Conservation (phyloP, 2,329 filamentous ascomycete species). For the Torrubiella hemipterigena region DNA sequence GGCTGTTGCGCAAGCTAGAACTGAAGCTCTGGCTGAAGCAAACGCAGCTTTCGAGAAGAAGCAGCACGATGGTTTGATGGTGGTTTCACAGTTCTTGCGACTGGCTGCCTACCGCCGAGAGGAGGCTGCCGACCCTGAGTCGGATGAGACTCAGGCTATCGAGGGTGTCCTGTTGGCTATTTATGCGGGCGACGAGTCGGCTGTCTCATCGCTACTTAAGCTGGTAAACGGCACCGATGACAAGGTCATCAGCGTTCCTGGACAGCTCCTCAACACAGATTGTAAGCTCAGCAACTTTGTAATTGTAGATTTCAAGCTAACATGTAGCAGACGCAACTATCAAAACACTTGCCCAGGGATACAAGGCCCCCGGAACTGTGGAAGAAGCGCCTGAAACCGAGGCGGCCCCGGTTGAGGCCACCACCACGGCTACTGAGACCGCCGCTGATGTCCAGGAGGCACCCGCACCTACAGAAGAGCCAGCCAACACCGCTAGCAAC, state of each 20-base stretch:
- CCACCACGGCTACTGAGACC: slow-evolving; percentile 49
- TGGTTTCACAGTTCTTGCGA: slow-evolving; percentile 68
- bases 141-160: slow-evolving; percentile 68
- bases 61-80: slow-evolving; percentile 53
- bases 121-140: slow-evolving; percentile 50
- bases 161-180: slow-evolving; percentile 70
- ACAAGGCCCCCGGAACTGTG: slow-evolving; percentile 30
- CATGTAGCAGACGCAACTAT: slow-evolving; percentile 19
- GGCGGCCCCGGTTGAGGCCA: slow-evolving; percentile 15
- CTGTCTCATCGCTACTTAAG: slow-evolving; percentile 64
- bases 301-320: neutral
- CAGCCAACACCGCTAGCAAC: slow-evolving; percentile 50
- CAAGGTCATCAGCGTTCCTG: slow-evolving; percentile 50
- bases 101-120: slow-evolving; percentile 65
- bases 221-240: slow-evolving; percentile 63
- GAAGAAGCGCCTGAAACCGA: slow-evolving; percentile 20
- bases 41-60: slow-evolving; percentile 38
- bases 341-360: slow-evolving; percentile 36
- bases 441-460: slow-evolving; percentile 36
- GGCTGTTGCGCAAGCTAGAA: slow-evolving; percentile 42
- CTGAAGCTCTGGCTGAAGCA: slow-evolving; percentile 37
- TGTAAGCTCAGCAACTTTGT: slow-evolving; percentile 42
- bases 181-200: slow-evolving; percentile 65
- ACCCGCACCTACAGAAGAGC: slow-evolving; percentile 37
- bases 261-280: slow-evolving; percentile 53